A percentile compares a stretch with the other conserved stretches of the same genome.
Evolutionary conservation across 306 rosid species (phyloP).

Genomic region (Rubus parviflorus): DNA sequence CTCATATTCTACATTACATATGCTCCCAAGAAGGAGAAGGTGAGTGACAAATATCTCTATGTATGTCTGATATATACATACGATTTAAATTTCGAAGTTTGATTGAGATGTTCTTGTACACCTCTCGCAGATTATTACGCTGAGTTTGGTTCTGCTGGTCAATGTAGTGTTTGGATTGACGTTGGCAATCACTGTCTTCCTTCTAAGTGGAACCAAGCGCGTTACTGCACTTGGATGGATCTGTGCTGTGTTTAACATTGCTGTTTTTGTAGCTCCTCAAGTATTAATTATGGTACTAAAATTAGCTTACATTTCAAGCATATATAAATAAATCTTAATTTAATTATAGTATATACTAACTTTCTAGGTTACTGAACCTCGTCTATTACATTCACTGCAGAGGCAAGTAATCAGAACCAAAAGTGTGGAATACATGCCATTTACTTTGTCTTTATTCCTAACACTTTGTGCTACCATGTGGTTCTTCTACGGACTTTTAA

Average conservation of each 20-base stretch:
- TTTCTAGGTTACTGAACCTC: neutral
- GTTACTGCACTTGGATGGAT: constrained; percentile 51
- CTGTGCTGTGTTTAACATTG: constrained; percentile 59
- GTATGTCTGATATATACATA: neutral
- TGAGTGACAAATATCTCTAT: neutral
- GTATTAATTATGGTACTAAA: constrained; percentile 59
- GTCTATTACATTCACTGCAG: constrained; percentile 36
- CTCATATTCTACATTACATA: constrained; percentile 39
- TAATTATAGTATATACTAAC: neutral
- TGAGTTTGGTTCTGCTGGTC: constrained; percentile 36
- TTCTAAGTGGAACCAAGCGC: constrained; percentile 32
- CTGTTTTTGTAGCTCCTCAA: constrained; percentile 71
- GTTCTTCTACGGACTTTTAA: constrained; percentile 69
- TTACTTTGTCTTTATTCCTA: constrained; percentile 56
- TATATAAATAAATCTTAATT: neutral
- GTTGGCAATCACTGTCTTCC: constrained; percentile 29
- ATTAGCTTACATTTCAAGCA: neutral
- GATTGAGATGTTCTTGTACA: neutral
- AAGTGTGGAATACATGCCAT: constrained; percentile 75
- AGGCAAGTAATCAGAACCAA: constrained; percentile 58
- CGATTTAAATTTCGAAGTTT: neutral
- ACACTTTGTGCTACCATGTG: constrained; percentile 56
- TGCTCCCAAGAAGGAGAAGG: constrained; percentile 56
- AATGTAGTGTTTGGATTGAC: constrained; percentile 39
- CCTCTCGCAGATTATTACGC: constrained; percentile 42